These are phyloP conservation scores for Boletus edulis DNA, from an alignment of 768 basidiomycete species.

Conservation along the genomic window DNA sequence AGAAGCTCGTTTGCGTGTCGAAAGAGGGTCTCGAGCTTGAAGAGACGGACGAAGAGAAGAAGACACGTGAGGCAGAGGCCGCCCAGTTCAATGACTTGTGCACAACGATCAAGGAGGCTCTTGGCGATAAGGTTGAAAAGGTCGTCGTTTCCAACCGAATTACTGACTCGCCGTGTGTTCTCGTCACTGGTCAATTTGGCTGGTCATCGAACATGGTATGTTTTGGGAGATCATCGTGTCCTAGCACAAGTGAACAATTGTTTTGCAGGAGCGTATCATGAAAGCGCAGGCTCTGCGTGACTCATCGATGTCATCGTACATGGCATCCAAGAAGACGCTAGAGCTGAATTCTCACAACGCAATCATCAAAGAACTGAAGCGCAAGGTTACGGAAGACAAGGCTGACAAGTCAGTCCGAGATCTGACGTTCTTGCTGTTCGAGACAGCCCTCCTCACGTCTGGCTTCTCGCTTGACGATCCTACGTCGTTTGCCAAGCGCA, in stretches of 20 bases:
- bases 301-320: conserved; percentile 98
- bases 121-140: conserved; percentile 99
- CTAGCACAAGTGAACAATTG: background rate
- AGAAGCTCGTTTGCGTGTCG: conserved; percentile 96
- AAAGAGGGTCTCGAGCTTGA: conserved; percentile 99
- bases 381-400: conserved; percentile 95
- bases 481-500: conserved; percentile 91
- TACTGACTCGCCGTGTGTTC: conserved; percentile 92
- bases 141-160: conserved; percentile 98
- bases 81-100: conserved; percentile 85
- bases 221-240: background rate
- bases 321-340: conserved; percentile 97
- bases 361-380: conserved; percentile 95
- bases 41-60: conserved; percentile 99
- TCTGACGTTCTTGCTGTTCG: conserved; percentile 92
- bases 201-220: conserved; percentile 98
- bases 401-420: conserved; percentile 98
- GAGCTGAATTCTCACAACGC: conserved; percentile 92
- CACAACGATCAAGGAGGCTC: conserved; percentile 94
- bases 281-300: conserved; percentile 97
- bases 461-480: conserved; percentile 97
- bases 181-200: conserved; percentile 98
- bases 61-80: conserved; percentile 79
- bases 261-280: conserved; percentile 87
- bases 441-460: conserved; percentile 94